Evolutionary conservation across 2,329 filamentous ascomycete genomes (phyloP), one percentile per base, ranked within the genome.

Genomic region (Hymenoscyphus infarciens): DNA sequence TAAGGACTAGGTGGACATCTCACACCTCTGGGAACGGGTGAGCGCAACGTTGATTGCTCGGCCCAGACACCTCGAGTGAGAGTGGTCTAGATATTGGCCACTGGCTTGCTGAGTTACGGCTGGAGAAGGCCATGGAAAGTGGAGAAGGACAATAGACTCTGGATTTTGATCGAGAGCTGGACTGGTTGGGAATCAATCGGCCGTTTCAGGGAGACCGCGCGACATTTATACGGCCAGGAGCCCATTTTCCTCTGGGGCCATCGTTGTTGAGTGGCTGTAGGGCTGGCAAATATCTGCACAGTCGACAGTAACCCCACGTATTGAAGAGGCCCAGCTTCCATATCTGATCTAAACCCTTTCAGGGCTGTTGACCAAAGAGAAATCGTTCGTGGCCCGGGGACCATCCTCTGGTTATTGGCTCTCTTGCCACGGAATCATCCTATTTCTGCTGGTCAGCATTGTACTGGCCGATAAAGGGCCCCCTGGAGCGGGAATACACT

Each of bases 371-470:
- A 2, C 19, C 42, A 22, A 49, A 22, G 19, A 22, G 19, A 22
- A 22, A 49, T 11, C 42, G 42, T 25, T 49, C n/a, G 42, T 25
- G 42, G 42, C n/a, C n/a, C 19, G 19, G n/a, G 42, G 42, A 49
- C 25, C 42, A 8, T 22, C 42, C n/a, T 49, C 8, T 49, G 7
- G n/a, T 22, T 49, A 49, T 49, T 49, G 42, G 42, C 42, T 49
- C 42, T 49, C 19, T 49, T 49, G n/a, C 42, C 42, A 49, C 42
- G n/a, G 42, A 49, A 25, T 22, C 42, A 55, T 55, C 52, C 29
- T 55, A 33, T 55, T 55, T 10, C 52, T 55, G 52, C 31, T 19
- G 16, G 52, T 55, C 52, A 31, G 25, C 52, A 27, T 55, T 55
- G 52, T 55, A 31, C 52, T 31, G 25, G 52, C 52, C 25, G 52